Evolutionary conservation across 306 rosid genomes (phyloP), one percentile per base, ranked within the genome.

Genomic region (Ochetophila trinervis): DNA sequence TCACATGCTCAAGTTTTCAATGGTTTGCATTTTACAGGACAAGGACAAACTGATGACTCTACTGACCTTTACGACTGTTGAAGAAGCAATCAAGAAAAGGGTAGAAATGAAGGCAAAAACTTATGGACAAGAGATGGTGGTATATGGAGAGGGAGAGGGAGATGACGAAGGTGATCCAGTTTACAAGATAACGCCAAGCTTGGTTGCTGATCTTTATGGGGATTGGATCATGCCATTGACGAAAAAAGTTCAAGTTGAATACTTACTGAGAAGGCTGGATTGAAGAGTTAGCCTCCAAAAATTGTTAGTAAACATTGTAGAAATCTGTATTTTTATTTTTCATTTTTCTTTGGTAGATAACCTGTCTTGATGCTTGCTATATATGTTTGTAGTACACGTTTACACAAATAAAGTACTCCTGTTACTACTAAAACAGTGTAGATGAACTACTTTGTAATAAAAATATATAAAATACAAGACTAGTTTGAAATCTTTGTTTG

Each of bases 221-320:
- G 88, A 84, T 13, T 90, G 96, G 97, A 94, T 94, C 84, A 94
- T 94, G 99, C 99, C 99, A 59, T 64, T 94, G 74, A 94, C 99
- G 48, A 94, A 94, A 76, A 83, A 94, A 80, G 97, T 90, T 70
- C 97, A 90, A 83, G 87, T 90, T 77, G 87, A 86, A 5, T 94
- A 90, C 73, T 80, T 94, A 37, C 66, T 94, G 47, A 86, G 96
- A 82, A 84, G 87, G 81, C 71, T 94, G 75, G 99, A 94, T 42
- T 88, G 85, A 94, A 49, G 47, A 50, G 4, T 61, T 27, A 11
- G 4, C 32, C n/a, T 35, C 27, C 14, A 48, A n/a, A 19, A 45
- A 48, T 63, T 47, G 8, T 30, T 35, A 15, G 21, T 54, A 20
- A 42, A 42, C 17, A 11, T 24, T 32, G 50, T 23, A 58, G 8